phyloP scores from a whole-genome alignment of 1,284 basidiomycete genomes.

The Fomes fomentarius region DNA sequence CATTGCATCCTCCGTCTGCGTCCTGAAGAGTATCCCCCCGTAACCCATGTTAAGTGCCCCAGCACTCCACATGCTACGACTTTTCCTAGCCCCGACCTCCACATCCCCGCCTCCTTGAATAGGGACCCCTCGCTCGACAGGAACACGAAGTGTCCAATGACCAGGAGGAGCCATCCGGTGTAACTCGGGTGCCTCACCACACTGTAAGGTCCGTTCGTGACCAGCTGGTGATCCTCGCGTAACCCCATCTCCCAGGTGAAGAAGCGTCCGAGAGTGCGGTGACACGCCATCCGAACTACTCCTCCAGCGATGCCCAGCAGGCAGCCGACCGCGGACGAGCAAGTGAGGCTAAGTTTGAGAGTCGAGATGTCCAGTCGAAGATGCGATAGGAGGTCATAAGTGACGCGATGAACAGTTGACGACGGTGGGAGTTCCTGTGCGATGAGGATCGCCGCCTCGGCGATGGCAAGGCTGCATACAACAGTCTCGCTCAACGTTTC shows the following conservation, averaged over 20 bases:
- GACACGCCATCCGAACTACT: conserved; percentile 6
- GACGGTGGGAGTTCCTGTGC: not conserved
- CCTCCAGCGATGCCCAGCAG: conserved; percentile 3
- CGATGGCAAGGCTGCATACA: not conserved
- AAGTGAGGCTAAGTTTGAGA: not conserved
- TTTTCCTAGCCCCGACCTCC: not conserved
- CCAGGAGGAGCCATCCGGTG: conserved; percentile 1
- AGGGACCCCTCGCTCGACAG: conserved; percentile 2
- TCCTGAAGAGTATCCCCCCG: conserved; percentile 5
- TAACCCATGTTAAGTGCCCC: not conserved
- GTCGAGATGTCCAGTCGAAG: not conserved
- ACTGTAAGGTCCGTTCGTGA: conserved; percentile 19
- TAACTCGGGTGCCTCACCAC: conserved; percentile 21
- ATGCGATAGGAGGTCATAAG: not conserved
- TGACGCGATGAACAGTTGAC: not conserved
- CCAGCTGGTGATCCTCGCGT: conserved; percentile 11
- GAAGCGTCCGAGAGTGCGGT: conserved; percentile 8
- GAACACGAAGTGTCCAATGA: not conserved
- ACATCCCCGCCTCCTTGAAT: conserved; percentile 2
- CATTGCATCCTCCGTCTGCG: conserved; percentile 16
- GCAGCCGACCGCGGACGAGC: not conserved
- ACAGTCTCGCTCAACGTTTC: not conserved
- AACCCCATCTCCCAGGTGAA: conserved; percentile 19
- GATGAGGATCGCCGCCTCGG: not conserved
- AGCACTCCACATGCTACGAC: not conserved